These are phyloP conservation scores for Pythium biforme DNA, from an alignment of 352 stramenopile species.

Conservation along the genomic window DNA sequence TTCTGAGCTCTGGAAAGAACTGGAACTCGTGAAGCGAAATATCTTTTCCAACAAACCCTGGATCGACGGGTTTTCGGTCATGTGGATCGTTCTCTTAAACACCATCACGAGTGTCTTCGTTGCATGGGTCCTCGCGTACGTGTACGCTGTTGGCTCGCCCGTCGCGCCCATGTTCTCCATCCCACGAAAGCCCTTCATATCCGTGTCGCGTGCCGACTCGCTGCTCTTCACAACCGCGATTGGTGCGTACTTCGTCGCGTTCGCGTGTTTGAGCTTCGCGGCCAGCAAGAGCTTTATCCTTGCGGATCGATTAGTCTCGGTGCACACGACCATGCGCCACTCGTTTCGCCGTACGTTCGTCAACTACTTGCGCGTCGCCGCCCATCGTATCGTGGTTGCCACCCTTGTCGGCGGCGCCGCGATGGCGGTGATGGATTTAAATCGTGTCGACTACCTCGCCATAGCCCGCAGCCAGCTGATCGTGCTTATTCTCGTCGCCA, in stretches of 20 bases:
- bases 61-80: slow-evolving; percentile 31
- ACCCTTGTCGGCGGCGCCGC: not conserved
- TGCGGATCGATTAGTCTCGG: slow-evolving; percentile 19
- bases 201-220: not conserved
- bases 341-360: slow-evolving; percentile 9
- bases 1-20: slow-evolving; percentile 29
- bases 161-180: slow-evolving; percentile 18
- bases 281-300: slow-evolving; percentile 20
- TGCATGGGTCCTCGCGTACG: slow-evolving; percentile 20
- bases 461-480: not conserved
- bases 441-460: not conserved
- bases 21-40: slow-evolving; percentile 34
- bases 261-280: slow-evolving; percentile 25
- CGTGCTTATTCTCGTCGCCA: slow-evolving; percentile 1
- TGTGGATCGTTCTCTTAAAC: slow-evolving; percentile 37
- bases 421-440: slow-evolving; percentile 4
- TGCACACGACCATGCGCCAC: slow-evolving; percentile 16
- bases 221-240: slow-evolving; percentile 22
- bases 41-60: slow-evolving; percentile 31
- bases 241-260: slow-evolving; percentile 31
- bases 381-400: not conserved
- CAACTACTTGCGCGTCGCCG: not conserved
- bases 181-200: not conserved
- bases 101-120: slow-evolving; percentile 25
- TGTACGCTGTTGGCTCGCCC: slow-evolving; percentile 33